Conservation (phyloP, 2,329 filamentous ascomycete genomes). For the Ophiostoma quercus region DNA sequence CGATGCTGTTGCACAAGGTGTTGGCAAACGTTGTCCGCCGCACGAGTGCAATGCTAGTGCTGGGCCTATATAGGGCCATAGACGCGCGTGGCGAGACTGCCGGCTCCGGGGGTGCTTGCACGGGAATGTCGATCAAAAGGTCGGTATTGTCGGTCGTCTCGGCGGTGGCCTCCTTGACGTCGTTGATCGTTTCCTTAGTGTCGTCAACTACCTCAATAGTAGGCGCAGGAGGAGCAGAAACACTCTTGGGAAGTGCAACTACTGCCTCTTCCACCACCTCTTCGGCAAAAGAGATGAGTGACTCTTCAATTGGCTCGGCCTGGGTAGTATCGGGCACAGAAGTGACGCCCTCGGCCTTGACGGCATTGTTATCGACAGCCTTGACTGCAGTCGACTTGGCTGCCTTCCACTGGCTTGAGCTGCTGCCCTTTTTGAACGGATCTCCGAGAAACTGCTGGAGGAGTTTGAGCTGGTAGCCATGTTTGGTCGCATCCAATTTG, state of each 20-base stretch:
- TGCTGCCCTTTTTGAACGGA: not conserved
- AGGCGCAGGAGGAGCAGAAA: not conserved
- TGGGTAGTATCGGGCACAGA: not conserved
- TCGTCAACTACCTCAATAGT: not conserved
- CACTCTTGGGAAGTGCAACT: not conserved
- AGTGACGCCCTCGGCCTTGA: not conserved
- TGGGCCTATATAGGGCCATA: not conserved
- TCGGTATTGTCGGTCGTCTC: not conserved
- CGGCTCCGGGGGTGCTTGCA: not conserved
- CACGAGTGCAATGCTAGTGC: constrained; percentile 17
- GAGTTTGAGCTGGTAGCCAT: constrained; percentile 24
- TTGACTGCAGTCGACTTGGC: not conserved
- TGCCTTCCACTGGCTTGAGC: not conserved
- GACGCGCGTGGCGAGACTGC: not conserved
- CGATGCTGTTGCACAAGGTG: constrained; percentile 21
- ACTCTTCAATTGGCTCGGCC: not conserved
- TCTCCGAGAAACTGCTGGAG: constrained; percentile 25
- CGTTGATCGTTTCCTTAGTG: not conserved
- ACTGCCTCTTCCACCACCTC: not conserved
- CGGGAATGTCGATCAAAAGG: not conserved
- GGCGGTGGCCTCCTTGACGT: not conserved
- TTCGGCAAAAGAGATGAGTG: constrained; percentile 1
- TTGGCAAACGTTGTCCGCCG: constrained; percentile 18
- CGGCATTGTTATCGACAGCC: too few relatives aligned
- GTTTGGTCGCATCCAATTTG: constrained; percentile 7